Evolutionary conservation across 495 filamentous ascomycete genomes (phyloP), one percentile per base, ranked within the genome.

Genomic region (Mycothermus thermophilus): DNA sequence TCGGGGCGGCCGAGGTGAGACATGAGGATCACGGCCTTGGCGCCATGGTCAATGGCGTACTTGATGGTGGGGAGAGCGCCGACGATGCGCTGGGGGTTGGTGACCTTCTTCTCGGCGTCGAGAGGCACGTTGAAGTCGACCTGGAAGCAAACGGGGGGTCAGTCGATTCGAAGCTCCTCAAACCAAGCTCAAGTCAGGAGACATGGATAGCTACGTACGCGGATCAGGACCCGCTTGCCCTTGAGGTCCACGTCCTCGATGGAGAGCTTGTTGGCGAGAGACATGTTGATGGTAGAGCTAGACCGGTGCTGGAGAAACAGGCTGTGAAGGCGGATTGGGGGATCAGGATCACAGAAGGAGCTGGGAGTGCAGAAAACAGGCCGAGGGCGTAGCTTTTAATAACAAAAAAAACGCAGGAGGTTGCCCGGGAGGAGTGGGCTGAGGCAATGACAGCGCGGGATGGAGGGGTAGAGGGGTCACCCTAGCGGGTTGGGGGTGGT

Each of bases 61-160:
- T 93, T 94, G 71, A 99, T 96, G 42, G 90, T 94, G 52, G 92
- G 90, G 47, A 96, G 63, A 51, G 90, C 90, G 55, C 90, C 90
- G 55, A 85, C 88, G 50, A 99, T 96, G 63, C 90, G 88, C 63
- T 96, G 92, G 60, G 78, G 81, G 72, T 96, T 96, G 57, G 90
- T 95, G 57, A 95, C 72, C n/a, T 88, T 85, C 69, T 80, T 80
- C 41, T 86, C 66, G 43, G 67, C 71, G 55, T 96, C 83, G 55
- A 95, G 83, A 45, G 90, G 90, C 32, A 99, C 90, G 65, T 99
- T 99, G 76, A 99, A 99, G 69, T 99, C 90, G 48, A 99, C 88
- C 88, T 95, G 26, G 14, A 14, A 27, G n/a, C n/a, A n/a, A n/a
- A n/a, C n/a, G n/a, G n/a, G n/a, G n/a, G n/a, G n/a, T n/a, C n/a